Conservation (phyloP, 371 early-diverging fungal genomes). For the Homolaphlyctis polyrhiza region DNA sequence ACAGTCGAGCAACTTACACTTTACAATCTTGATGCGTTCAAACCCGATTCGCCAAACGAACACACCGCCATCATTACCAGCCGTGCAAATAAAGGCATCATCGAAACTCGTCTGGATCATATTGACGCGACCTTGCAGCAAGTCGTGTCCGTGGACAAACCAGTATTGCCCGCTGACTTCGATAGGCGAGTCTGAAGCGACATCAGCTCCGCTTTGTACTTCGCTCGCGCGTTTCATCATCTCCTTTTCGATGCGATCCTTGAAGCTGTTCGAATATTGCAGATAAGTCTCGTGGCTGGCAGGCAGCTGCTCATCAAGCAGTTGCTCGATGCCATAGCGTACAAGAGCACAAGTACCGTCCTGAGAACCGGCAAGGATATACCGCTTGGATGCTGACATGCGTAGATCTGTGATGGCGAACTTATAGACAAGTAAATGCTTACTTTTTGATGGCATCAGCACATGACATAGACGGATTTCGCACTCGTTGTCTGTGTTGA, state of each 20-base stretch:
- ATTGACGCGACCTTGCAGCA: slow-evolving; percentile 27
- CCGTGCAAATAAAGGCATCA: slow-evolving; percentile 33
- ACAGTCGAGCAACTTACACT: slow-evolving; percentile 12
- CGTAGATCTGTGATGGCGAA: slow-evolving; percentile 28
- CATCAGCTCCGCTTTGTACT: slow-evolving; percentile 5
- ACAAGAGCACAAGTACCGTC: slow-evolving; percentile 38
- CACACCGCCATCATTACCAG: slow-evolving; percentile 44
- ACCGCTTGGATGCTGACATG: slow-evolving; percentile 29
- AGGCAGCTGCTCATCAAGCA: slow-evolving; percentile 26
- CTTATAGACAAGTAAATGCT: slow-evolving; percentile 31
- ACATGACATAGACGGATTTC: slow-evolving; percentile 38
- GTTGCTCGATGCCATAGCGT: slow-evolving; percentile 31
- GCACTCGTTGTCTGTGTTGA: slow-evolving; percentile 33
- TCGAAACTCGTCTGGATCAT: slow-evolving; percentile 34
- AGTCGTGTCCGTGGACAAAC: slow-evolving; percentile 42
- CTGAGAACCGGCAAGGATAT: slow-evolving; percentile 30
- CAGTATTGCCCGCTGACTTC: slow-evolving; percentile 35
- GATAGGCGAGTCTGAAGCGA: background rate
- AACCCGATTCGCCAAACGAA: slow-evolving; percentile 33
- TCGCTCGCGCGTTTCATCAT: slow-evolving; percentile 12
- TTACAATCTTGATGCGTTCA: slow-evolving; percentile 21
- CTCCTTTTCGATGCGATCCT: slow-evolving; percentile 3
- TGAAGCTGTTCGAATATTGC: slow-evolving; percentile 26
- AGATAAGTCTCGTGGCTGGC: slow-evolving; percentile 36
- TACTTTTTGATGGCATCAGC: slow-evolving; percentile 22